Base-by-base conservation (phyloP, 1,284 basidiomycete genomes). In the Marasmius fiardii region DNA sequence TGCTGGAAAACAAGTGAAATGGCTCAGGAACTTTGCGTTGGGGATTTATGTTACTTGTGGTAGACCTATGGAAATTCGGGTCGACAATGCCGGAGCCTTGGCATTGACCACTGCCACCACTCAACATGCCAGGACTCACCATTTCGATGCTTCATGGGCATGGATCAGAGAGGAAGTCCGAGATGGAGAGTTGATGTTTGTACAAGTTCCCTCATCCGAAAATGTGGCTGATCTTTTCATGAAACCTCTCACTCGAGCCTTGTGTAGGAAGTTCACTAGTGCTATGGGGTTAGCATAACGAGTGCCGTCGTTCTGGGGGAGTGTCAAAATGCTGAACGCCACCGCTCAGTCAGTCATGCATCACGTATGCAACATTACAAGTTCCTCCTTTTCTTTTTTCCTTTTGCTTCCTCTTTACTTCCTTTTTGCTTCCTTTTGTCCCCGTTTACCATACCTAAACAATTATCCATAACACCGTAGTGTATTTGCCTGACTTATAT, bases 1-100 rank as follows among this genome's bases (percentile, higher is more conserved):
- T 61, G 63, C 4, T 61, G 73, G 8, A 65, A 74, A 7, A 43
- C 63, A 12, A 74, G 69, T 0, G 68, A 68, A 0, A 62, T 66
- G 0, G 74, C 75, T 58, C 69, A 70, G 0, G 69, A 77, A 56
- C 74, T 75, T 57, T n/a, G n/a, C 67, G 74, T 56, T 4, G 18
- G 43, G 1, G 54, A 39, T 24, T 37, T 55, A 3, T 39, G n/a
- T n/a, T n/a, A 51, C 2, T 14, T 43, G 1, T 16, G 26, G 5
- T 16, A 24, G 11, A 21, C 2, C 14, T 21, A 44, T 52, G 21
- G n/a, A 8, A 21, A 57, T 43, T 24, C 31, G 21, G 2, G 44
- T 16, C 49, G 51, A 41, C 55, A 47, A 18, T 11, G 26, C 10
- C 8, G 39, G 37, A 26, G 41, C 24, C 2, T n/a, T 44, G 18